These are phyloP conservation scores for Orbilia oligospora DNA, from an alignment of 2,329 filamentous ascomycete species.

Conservation along the genomic window DNA sequence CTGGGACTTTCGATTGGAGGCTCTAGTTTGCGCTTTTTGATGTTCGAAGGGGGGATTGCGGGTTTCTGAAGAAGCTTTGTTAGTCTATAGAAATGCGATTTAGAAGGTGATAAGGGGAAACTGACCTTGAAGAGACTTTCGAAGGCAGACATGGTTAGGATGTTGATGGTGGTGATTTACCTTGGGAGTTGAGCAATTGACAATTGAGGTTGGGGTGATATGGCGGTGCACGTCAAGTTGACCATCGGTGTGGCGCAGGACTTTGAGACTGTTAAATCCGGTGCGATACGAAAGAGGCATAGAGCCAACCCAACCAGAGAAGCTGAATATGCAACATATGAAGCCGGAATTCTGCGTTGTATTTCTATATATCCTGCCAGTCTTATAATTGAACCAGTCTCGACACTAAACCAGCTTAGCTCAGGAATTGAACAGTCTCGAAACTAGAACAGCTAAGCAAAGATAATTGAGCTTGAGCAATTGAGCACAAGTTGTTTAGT, in stretches of 20 bases:
- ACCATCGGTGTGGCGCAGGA: background rate
- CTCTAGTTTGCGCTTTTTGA: slow-evolving; percentile 76
- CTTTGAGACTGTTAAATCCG: background rate
- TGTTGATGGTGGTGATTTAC: slow-evolving; percentile 11
- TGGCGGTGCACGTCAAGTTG: background rate
- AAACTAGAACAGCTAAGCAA: no score
- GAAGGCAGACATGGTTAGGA: slow-evolving; percentile 54
- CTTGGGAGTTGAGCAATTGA: background rate
- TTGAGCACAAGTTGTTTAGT: no score
- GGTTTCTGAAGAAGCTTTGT: slow-evolving; percentile 56
- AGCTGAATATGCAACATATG: background rate
- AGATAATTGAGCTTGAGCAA: no score
- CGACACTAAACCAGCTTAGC: no score
- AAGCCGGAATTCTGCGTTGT: background rate
- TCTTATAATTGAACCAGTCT: no score
- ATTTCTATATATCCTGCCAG: background rate
- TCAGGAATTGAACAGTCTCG: no score
- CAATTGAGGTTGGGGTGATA: background rate
- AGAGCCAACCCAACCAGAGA: no score
- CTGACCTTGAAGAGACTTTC: slow-evolving; percentile 60
- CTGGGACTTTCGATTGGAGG: slow-evolving; percentile 74
- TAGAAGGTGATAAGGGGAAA: background rate
- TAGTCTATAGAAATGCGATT: background rate
- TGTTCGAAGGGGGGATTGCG: slow-evolving; percentile 64
- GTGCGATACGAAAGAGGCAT: no score